These are phyloP conservation scores for Zygosaccharomyces bisporus DNA, from an alignment of 805 yeast species.

Conservation along the genomic window DNA sequence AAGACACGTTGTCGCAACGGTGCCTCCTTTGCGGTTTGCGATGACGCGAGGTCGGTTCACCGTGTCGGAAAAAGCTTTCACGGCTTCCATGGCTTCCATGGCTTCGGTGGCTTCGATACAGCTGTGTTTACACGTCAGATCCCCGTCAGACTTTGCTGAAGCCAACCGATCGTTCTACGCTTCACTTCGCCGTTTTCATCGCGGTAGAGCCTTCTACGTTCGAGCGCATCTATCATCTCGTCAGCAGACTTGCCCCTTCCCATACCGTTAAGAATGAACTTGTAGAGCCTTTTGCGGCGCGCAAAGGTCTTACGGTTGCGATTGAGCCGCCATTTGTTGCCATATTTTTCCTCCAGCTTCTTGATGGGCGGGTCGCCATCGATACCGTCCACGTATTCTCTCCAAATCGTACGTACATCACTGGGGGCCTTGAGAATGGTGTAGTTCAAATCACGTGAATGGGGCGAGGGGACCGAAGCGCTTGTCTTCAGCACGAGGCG, in stretches of 20 bases:
- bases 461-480: not conserved
- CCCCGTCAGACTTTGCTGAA: constrained; percentile 37
- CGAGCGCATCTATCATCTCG: constrained; percentile 33
- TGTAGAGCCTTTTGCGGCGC: constrained; percentile 36
- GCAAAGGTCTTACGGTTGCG: constrained; percentile 37
- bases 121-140: constrained; percentile 13
- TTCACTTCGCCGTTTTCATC: constrained; percentile 35
- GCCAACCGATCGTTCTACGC: constrained; percentile 37
- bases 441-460: constrained; percentile 21
- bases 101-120: not conserved
- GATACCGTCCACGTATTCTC: constrained; percentile 41
- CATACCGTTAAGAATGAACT: constrained; percentile 35
- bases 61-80: not conserved
- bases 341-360: constrained; percentile 40
- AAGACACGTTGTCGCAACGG: not conserved
- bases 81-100: not conserved
- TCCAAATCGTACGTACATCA: constrained; percentile 37
- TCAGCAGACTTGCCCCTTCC: constrained; percentile 35
- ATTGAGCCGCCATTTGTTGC: constrained; percentile 41
- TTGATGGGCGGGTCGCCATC: constrained; percentile 42
- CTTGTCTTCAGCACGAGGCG: constrained; percentile 9
- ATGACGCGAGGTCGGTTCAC: not conserved
- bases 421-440: constrained; percentile 35
- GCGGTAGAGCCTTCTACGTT: constrained; percentile 31
- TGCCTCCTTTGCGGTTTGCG: not conserved